Conservation (phyloP, 2,329 filamentous ascomycete genomes). For the Orbilia blumenaviensis region DNA sequence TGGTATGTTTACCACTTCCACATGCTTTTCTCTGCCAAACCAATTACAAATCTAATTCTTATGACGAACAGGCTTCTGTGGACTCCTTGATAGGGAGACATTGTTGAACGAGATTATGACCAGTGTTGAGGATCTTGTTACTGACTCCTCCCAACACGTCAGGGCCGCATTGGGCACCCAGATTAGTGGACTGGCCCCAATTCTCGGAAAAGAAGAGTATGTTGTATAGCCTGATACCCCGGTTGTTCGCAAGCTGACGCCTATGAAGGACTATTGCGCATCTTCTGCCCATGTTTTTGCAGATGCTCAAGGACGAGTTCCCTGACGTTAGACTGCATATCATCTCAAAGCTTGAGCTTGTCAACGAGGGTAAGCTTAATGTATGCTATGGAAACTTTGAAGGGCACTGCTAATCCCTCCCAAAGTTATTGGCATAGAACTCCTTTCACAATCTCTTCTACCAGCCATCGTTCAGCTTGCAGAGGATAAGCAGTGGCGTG, state of each 20-base stretch:
- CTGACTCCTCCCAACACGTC: conserved; percentile 95
- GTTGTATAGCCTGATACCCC: conserved; percentile 59
- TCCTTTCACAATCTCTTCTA: conserved; percentile 93
- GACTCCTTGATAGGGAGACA: conserved; percentile 82
- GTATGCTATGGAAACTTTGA: not conserved
- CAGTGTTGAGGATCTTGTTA: conserved; percentile 93
- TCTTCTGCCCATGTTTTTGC: conserved; percentile 96
- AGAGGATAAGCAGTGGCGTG: conserved; percentile 99
- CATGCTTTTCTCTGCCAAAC: not conserved
- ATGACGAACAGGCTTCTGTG: conserved; percentile 78
- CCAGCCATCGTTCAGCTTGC: conserved; percentile 97
- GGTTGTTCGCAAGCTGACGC: conserved; percentile 53
- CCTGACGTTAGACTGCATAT: conserved; percentile 98
- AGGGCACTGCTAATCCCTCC: conserved; percentile 27
- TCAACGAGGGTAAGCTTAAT: conserved; percentile 78
- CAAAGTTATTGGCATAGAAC: conserved; percentile 93
- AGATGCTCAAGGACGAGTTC: conserved; percentile 99
- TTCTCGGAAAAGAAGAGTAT: conserved; percentile 96
- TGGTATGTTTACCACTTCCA: conserved; percentile 64
- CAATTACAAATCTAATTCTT: conserved; percentile 4
- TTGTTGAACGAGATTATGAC: conserved; percentile 97
- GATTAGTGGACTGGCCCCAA: conserved; percentile 94
- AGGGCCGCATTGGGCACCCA: conserved; percentile 93
- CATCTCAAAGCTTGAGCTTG: conserved; percentile 98
- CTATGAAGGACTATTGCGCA: conserved; percentile 84